Evolutionary conservation across 148 eudicot genomes (phyloP).

Genomic region (Heliosperma pusillum): DNA sequence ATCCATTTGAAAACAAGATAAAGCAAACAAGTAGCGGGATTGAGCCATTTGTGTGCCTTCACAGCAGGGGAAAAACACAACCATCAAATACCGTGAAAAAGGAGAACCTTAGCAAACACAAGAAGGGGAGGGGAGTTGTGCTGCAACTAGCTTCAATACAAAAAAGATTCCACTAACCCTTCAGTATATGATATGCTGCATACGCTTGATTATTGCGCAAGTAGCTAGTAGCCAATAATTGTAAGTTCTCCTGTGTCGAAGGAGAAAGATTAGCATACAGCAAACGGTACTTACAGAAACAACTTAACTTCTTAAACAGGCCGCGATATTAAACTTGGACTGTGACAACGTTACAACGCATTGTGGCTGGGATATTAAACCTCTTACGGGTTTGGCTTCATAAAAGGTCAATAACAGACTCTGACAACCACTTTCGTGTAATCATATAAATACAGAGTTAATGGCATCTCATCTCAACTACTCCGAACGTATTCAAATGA

Average conservation of each 20-base stretch:
- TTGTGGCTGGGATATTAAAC: background rate
- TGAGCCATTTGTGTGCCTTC: conserved; percentile 84
- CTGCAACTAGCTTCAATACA: background rate
- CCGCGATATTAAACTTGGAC: background rate
- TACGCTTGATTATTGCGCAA: conserved; percentile 85
- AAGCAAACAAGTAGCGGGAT: conserved; percentile 95
- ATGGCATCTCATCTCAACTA: background rate
- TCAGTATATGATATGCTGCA: conserved; percentile 75
- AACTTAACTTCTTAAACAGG: background rate
- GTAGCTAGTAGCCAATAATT: conserved; percentile 81
- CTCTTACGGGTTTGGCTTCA: background rate
- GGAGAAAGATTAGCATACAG: background rate
- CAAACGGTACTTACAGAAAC: conserved; percentile 11
- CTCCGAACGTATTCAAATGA: background rate
- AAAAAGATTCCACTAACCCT: conserved; percentile 44
- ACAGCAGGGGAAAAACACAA: conserved; percentile 25
- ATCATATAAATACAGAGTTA: background rate
- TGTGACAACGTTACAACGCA: background rate
- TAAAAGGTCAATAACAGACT: background rate
- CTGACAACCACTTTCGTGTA: background rate
- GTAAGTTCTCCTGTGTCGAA: conserved; percentile 67
- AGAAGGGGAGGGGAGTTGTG: background rate
- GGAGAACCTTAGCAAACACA: background rate
- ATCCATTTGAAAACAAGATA: conserved; percentile 94
- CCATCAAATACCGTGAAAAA: background rate